These are phyloP conservation scores for Daedalea quercina DNA, from an alignment of 768 basidiomycete species.

Conservation along the genomic window DNA sequence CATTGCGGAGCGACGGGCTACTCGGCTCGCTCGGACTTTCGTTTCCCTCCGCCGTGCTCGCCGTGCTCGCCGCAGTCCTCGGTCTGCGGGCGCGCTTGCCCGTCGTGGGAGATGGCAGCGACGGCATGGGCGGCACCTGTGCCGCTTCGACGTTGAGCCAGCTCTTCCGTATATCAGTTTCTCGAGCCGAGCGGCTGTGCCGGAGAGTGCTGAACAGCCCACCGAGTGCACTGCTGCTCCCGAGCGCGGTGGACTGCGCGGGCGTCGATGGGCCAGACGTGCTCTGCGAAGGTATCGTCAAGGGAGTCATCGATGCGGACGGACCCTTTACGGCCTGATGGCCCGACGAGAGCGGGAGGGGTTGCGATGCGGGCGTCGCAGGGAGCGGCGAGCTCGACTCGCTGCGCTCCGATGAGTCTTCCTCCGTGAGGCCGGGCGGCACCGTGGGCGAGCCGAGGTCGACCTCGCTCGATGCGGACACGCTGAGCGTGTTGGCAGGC, in stretches of 20 bases:
- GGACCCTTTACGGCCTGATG: slow-evolving; percentile 14
- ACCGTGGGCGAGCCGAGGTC: slow-evolving; percentile 19
- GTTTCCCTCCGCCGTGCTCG: slow-evolving; percentile 21
- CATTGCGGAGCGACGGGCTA: slow-evolving; percentile 13
- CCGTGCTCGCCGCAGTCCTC: slow-evolving; percentile 16
- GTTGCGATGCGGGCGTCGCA: slow-evolving; percentile 14
- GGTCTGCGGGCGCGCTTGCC: slow-evolving; percentile 15
- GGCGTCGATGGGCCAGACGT: slow-evolving; percentile 14
- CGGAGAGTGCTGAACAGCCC: slow-evolving; percentile 21
- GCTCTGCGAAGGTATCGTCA: slow-evolving; percentile 7
- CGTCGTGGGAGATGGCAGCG: slow-evolving; percentile 7
- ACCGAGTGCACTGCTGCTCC: slow-evolving; percentile 7
- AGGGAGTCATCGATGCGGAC: slow-evolving; percentile 1
- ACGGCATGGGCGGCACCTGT: slow-evolving; percentile 22
- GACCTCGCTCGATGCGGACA: slow-evolving; percentile 8
- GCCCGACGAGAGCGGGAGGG: slow-evolving; percentile 11
- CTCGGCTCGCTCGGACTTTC: slow-evolving; percentile 9
- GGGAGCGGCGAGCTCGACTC: slow-evolving; percentile 17
- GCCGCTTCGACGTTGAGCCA: slow-evolving; percentile 11
- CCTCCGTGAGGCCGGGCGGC: slow-evolving; percentile 32
- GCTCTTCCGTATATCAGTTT: slow-evolving; percentile 15
- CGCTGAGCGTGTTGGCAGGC: slow-evolving; percentile 6
- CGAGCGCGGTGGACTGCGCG: slow-evolving; percentile 6
- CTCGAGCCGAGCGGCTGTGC: slow-evolving; percentile 18
- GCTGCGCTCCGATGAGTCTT: slow-evolving; percentile 14